Evolutionary conservation across 1,139 yeast species (phyloP).

Genomic region (Suhomyces coccinellae): DNA sequence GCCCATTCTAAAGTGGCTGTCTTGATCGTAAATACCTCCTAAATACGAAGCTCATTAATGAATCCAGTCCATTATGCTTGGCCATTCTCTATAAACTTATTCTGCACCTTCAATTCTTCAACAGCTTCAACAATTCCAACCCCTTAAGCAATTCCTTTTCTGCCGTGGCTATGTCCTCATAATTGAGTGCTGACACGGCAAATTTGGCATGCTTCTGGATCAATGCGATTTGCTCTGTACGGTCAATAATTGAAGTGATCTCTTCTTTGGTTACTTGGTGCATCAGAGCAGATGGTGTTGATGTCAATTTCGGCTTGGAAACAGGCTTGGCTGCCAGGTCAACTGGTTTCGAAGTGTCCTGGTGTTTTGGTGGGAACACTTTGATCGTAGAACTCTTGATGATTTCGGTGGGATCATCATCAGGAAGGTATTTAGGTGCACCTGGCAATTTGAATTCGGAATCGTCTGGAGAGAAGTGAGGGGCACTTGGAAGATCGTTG

Average conservation of each 20-base stretch:
- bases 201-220: slow-evolving; percentile 88
- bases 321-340: not conserved
- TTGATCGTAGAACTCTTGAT: slow-evolving; percentile 43
- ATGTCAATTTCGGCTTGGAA: slow-evolving; percentile 1
- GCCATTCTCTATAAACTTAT: not conserved
- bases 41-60: no score
- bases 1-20: no score
- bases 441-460: slow-evolving; percentile 37
- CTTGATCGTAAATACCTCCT: no score
- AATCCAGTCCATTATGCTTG: no score
- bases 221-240: slow-evolving; percentile 59
- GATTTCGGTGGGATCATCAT: slow-evolving; percentile 39
- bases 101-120: slow-evolving; percentile 8
- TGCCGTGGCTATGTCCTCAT: slow-evolving; percentile 85
- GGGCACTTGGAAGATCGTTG: slow-evolving; percentile 9
- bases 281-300: not conserved
- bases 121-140: slow-evolving; percentile 40
- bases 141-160: slow-evolving; percentile 70
- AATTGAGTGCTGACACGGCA: slow-evolving; percentile 91
- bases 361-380: slow-evolving; percentile 31
- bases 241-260: slow-evolving; percentile 52
- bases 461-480: slow-evolving; percentile 8
- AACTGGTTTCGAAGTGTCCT: slow-evolving; percentile 1
- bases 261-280: slow-evolving; percentile 36
- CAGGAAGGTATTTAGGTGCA: slow-evolving; percentile 45